Evolutionary conservation across 352 stramenopile species (phyloP).

Genomic region (Phytophthora boehmeriae): DNA sequence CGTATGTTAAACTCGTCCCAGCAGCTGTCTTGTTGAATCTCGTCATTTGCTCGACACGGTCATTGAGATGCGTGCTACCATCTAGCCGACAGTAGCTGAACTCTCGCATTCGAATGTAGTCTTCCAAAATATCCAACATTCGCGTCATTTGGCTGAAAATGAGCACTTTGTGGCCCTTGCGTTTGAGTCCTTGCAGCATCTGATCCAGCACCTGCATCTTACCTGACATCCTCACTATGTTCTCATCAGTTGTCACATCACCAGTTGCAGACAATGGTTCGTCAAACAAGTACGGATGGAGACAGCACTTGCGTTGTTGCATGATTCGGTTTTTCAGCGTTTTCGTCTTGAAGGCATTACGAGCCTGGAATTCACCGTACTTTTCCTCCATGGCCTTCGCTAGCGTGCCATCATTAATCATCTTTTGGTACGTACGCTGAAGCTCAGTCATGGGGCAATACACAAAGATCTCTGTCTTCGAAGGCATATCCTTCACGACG

Average conservation of each 20-base stretch:
- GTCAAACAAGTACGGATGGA: conserved; percentile 91
- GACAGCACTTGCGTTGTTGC: conserved; percentile 88
- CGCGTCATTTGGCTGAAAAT: conserved; percentile 99
- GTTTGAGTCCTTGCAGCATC: conserved; percentile 95
- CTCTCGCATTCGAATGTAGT: conserved; percentile 88
- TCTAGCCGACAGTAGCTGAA: conserved; percentile 98
- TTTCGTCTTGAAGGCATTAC: conserved; percentile 51
- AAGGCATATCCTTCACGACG: conserved; percentile 93
- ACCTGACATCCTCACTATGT: conserved; percentile 93
- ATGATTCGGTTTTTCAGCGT: conserved; percentile 80
- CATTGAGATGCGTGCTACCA: conserved; percentile 92
- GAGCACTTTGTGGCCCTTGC: conserved; percentile 96
- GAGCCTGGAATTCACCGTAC: conserved; percentile 66
- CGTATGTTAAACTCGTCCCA: conserved; percentile 20
- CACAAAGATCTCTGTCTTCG: conserved; percentile 98
- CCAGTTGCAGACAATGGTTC: conserved; percentile 65
- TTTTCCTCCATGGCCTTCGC: conserved; percentile 86
- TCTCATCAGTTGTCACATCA: conserved; percentile 77
- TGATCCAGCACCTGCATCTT: conserved; percentile 99
- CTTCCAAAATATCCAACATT: conserved; percentile 98
- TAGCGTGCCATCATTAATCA: conserved; percentile 92
- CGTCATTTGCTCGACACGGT: conserved; percentile 96
- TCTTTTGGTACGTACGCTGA: conserved; percentile 94
- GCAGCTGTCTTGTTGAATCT: conserved; percentile 92
- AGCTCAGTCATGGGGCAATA: conserved; percentile 95